Base-by-base conservation (phyloP, 176 grass and related monocot species). In the Chloris gayana region DNA sequence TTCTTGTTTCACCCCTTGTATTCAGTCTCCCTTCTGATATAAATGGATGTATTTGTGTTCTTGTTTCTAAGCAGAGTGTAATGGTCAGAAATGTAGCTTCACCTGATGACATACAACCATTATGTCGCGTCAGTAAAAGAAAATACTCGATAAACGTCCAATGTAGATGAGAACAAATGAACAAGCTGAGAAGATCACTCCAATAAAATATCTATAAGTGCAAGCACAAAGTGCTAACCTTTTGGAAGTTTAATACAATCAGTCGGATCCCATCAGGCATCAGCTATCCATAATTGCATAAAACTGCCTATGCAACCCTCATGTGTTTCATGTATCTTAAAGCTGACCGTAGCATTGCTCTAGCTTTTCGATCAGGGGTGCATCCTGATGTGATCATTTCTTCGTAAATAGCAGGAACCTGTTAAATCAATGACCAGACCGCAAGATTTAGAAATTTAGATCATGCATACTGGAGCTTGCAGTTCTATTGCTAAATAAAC, bases 301-400 rank as follows among this genome's bases (percentile, higher is more conserved):
- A 42, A 80, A 69, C 62, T n/a, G 22, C 33, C 76, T 84, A 88
- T 56, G 81, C 75, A 84, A 88, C 86, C 82, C 81, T 74, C 31
- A 84, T 85, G 50, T 92, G 83, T 78, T 88, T 94, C 92, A 98
- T 86, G 73, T 98, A 98, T 68, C 76, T 89, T 33, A 98, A 86
- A 85, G 92, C 95, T 71, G 95, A 98, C 8, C 95, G 95, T 76
- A 98, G 66, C 89, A 94, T 94, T 73, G 90, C 92, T 91, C 88
- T 92, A 80, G 95, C 92, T 92, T 98, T 98, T 70, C 83, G 91
- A 91, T 98, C 95, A 56, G 95, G 95, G 81, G 82, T 44, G 72
- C 91, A 98, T 74, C 95, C 95, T 76, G 85, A 92, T 68, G 90
- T 92, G 81, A 98, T 89, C 89, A 98, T 98, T 93, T 98, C 92